Percentiles rank a stretch among this genome's conserved stretches.
phyloP scores from a whole-genome alignment of 2,329 filamentous ascomycete species.

The Aspergillus ochraceoroseus region DNA sequence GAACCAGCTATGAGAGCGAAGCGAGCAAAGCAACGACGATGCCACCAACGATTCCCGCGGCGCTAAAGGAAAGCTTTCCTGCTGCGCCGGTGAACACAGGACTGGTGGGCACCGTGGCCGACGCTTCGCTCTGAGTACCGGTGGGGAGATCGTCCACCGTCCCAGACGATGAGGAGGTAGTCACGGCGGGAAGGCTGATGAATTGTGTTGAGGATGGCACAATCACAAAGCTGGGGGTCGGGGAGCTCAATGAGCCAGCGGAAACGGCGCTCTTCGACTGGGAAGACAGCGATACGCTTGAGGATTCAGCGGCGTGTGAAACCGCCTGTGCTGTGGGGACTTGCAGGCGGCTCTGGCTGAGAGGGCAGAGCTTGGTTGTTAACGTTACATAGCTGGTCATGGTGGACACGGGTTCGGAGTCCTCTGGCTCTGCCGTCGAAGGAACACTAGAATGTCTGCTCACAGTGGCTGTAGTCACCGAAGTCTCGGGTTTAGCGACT shows the following conservation, averaged over 20 bases:
- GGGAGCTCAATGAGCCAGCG: background rate
- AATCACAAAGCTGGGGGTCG: background rate
- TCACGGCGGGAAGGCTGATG: conserved; percentile 1
- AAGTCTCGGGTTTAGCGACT: background rate
- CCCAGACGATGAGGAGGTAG: conserved; percentile 1
- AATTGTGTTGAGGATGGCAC: conserved; percentile 1
- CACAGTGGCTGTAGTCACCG: background rate
- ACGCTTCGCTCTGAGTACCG: background rate
- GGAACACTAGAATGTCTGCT: background rate
- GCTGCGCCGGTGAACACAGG: conserved; percentile 27
- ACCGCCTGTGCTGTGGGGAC: conserved; percentile 1
- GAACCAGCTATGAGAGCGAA: conserved; percentile 2
- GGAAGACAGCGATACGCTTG: background rate
- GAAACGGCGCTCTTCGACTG: conserved; percentile 1
- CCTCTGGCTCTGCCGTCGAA: background rate
- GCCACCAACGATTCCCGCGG: conserved; percentile 17
- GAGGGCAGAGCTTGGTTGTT: conserved; percentile 8
- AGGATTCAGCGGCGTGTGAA: background rate
- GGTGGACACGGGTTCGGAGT: conserved; percentile 2
- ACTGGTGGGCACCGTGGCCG: conserved; percentile 15
- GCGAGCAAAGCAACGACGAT: conserved; percentile 19
- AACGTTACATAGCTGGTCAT: conserved; percentile 10
- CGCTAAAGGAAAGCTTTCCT: conserved; percentile 17
- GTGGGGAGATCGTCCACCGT: conserved; percentile 6
- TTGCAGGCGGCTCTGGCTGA: background rate